Evolutionary conservation across 1,284 basidiomycete species (phyloP), one percentile per base, ranked within the genome.

Genomic region (Rhodotorula sp.): DNA sequence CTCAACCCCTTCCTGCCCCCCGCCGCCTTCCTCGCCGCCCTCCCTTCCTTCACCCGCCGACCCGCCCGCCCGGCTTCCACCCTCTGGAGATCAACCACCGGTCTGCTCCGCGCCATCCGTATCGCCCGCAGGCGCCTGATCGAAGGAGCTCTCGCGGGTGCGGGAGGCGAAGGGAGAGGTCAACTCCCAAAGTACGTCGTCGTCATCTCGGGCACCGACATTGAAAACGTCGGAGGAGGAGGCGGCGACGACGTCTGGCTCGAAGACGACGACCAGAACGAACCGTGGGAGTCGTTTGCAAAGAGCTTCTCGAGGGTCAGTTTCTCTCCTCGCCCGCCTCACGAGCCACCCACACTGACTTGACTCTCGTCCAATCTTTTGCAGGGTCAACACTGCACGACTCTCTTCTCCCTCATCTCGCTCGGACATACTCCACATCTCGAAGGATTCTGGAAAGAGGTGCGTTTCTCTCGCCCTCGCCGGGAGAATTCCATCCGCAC

Each of bases 161-260:
- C 70, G 3, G 70, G 70, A 7, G 70, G 70, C 14, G 70, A 72
- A n/a, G 70, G 67, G 1, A 20, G 64, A 20, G 67, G 46, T 16
- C 75, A 76, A 62, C 61, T 74, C 18, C 75, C 75, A 1, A 69
- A 69, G 23, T 76, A 76, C 52, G 71, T 76, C 34, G 73, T 76
- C 29, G 73, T 76, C 47, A 67, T 76, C 23, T 66, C 64, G 8
- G 73, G 59, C 7, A 75, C 70, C 39, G 75, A 76, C 43, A 58
- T 76, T 14, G 65, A 73, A 23, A 72, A 70, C 48, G 34, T 63
- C 15, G 54, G 54, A 26, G 54, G 29, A 26, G 75, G 70, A 5
- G 61, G 65, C 4, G 61, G 65, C 2, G 68, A 76, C 52, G 72
- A 76, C n/a, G 51, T 74, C 15, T 71, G 65, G 68, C 66, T 70